These are phyloP conservation scores for Athelia sp. DNA, from an alignment of 1,284 basidiomycete species.

Conservation along the genomic window DNA sequence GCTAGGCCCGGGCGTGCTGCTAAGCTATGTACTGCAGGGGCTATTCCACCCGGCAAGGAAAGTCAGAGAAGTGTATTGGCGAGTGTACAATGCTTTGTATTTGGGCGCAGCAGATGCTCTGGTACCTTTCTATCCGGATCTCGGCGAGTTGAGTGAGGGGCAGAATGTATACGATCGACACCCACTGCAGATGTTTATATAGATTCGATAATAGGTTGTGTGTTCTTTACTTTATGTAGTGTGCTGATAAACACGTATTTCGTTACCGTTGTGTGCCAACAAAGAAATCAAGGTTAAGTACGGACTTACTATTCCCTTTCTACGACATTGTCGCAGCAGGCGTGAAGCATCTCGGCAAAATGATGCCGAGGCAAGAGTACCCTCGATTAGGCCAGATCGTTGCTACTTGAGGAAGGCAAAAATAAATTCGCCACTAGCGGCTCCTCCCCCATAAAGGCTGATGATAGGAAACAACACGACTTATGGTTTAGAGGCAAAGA, in stretches of 20 bases:
- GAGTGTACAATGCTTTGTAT: conserved; percentile 88
- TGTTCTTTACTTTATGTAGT: conserved; percentile 1
- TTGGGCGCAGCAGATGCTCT: conserved; percentile 86
- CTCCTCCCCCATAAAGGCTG: too few species aligned
- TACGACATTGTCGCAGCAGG: too few species aligned
- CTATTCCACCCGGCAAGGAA: conserved; percentile 95
- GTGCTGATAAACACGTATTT: background rate
- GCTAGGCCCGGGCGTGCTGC: conserved; percentile 87
- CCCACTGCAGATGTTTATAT: conserved; percentile 79
- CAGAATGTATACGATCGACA: conserved; percentile 87
- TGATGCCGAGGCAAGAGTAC: too few species aligned
- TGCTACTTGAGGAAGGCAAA: too few species aligned
- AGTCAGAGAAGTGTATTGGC: conserved; percentile 95
- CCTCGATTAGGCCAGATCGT: too few species aligned
- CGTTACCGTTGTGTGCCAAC: background rate
- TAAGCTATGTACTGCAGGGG: conserved; percentile 90
- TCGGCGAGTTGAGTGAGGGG: conserved; percentile 82
- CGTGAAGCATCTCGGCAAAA: too few species aligned
- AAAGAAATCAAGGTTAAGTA: background rate
- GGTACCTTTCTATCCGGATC: conserved; percentile 93
- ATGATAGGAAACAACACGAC: background rate
- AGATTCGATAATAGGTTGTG: conserved; percentile 14
- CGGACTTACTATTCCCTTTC: too few species aligned
- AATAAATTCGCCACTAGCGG: too few species aligned
- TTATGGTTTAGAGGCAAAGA: too few species aligned